Conservation (phyloP, 2,329 filamentous ascomycete species). For the Aspergillus unguis region DNA sequence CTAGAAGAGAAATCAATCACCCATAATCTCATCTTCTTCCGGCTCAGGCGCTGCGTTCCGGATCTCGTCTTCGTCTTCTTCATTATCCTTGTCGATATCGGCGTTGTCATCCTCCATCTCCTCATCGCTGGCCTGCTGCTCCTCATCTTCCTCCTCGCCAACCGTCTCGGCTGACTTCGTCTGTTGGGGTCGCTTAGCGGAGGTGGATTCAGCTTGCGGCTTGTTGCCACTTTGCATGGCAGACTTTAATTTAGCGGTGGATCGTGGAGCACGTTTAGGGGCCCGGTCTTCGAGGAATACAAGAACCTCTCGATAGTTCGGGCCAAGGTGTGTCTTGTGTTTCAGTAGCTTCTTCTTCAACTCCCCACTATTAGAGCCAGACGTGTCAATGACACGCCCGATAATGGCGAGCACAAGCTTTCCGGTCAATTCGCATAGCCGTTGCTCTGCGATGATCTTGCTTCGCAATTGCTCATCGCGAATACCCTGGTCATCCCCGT, state of each 20-base stretch:
- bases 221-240: constrained; percentile 14
- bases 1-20: constrained; percentile 29
- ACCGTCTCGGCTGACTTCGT: constrained; percentile 42
- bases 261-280: constrained; percentile 21
- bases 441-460: constrained; percentile 75
- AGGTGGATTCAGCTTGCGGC: constrained; percentile 8
- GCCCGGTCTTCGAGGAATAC: constrained; percentile 72
- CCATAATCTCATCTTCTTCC: constrained; percentile 44
- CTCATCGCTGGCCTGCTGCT: constrained; percentile 36
- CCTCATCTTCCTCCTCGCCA: constrained; percentile 42
- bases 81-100: constrained; percentile 43
- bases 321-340: constrained; percentile 76
- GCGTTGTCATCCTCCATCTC: constrained; percentile 31
- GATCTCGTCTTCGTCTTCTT: constrained; percentile 27
- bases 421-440: constrained; percentile 77
- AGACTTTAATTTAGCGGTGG: constrained; percentile 34
- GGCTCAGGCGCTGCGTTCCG: constrained; percentile 25
- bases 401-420: constrained; percentile 80
- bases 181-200: constrained; percentile 22
- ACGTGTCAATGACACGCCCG: constrained; percentile 68
- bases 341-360: constrained; percentile 69
- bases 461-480: constrained; percentile 57
- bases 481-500: constrained; percentile 37
- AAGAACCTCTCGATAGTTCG: constrained; percentile 81
- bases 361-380: constrained; percentile 58